phyloP scores from a whole-genome alignment of 352 stramenopile species.

The Phytophthora citrophthora region DNA sequence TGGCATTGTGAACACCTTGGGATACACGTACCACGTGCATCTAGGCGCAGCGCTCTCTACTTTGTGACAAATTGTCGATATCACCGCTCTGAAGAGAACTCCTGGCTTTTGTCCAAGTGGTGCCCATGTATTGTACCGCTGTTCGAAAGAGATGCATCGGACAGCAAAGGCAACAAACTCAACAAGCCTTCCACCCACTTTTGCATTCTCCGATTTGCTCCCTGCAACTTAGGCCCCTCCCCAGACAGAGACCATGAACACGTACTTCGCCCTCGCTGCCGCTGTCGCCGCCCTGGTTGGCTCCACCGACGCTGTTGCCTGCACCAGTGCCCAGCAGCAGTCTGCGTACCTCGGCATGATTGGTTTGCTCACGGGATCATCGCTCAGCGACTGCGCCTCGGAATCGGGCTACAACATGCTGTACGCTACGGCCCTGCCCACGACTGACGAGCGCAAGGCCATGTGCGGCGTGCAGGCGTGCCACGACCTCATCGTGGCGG shows the following conservation, averaged over 20 bases:
- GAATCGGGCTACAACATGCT: slow-evolving; percentile 51
- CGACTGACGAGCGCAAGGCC: slow-evolving; percentile 21
- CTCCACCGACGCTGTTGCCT: slow-evolving; percentile 24
- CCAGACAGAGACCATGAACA: slow-evolving; percentile 29
- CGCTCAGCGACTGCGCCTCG: slow-evolving; percentile 27
- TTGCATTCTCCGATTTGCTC: slow-evolving; percentile 39
- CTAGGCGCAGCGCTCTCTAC: slow-evolving; percentile 1
- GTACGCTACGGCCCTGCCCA: slow-evolving; percentile 29
- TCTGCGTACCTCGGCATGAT: slow-evolving; percentile 37
- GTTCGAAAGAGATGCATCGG: slow-evolving; percentile 21
- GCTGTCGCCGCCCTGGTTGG: slow-evolving; percentile 9
- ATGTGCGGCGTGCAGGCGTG: slow-evolving; percentile 43
- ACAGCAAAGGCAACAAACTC: slow-evolving; percentile 24
- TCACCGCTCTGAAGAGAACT: not conserved
- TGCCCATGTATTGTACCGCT: not conserved
- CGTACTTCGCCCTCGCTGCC: slow-evolving; percentile 20
- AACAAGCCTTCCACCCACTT: not conserved
- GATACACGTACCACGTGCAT: slow-evolving; percentile 10
- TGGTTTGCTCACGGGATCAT: slow-evolving; percentile 16
- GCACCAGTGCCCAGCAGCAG: slow-evolving; percentile 9
- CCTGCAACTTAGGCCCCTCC: slow-evolving; percentile 5
- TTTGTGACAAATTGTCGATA: not conserved
- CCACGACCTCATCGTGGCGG: slow-evolving; percentile 34
- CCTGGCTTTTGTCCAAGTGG: not conserved
- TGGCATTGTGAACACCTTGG: slow-evolving; percentile 2